These are phyloP conservation scores for Cordyceps javanica DNA, from an alignment of 2,329 filamentous ascomycete genomes.

Conservation along the genomic window DNA sequence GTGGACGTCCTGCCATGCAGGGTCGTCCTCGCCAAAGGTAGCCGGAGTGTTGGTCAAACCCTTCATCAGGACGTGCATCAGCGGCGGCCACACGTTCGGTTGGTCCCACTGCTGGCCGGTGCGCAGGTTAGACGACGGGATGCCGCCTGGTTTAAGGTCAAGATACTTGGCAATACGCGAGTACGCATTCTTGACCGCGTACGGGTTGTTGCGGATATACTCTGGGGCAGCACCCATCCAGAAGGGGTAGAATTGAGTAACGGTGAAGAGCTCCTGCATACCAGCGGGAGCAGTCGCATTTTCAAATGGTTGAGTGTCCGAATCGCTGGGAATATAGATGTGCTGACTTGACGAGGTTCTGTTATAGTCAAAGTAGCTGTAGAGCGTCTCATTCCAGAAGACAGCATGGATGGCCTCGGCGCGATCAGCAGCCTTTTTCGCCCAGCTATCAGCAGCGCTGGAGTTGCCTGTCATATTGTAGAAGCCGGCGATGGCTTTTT, in stretches of 20 bases:
- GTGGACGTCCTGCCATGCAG: slow-evolving; percentile 48
- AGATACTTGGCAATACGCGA: slow-evolving; percentile 48
- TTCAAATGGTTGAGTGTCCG: slow-evolving; percentile 28
- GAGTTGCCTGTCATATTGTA: slow-evolving; percentile 44
- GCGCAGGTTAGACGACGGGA: slow-evolving; percentile 55
- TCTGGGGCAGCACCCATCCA: slow-evolving; percentile 59
- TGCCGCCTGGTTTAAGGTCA: slow-evolving; percentile 45
- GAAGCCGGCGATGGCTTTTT: slow-evolving; percentile 52
- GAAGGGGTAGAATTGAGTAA: slow-evolving; percentile 61
- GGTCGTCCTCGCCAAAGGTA: slow-evolving; percentile 47
- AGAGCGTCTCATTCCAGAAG: slow-evolving; percentile 58
- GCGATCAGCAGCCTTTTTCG: slow-evolving; percentile 42
- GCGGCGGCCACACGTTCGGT: slow-evolving; percentile 63
- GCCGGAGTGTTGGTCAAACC: slow-evolving; percentile 55
- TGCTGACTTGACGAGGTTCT: slow-evolving; percentile 51
- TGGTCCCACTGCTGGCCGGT: slow-evolving; percentile 65
- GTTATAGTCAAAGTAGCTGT: slow-evolving; percentile 65
- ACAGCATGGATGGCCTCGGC: slow-evolving; percentile 57
- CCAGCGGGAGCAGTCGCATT: slow-evolving; percentile 42
- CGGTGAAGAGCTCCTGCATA: slow-evolving; percentile 50
- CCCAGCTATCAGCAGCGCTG: slow-evolving; percentile 44
- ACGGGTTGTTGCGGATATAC: slow-evolving; percentile 51
- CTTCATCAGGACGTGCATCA: slow-evolving; percentile 58
- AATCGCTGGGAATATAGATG: slow-evolving; percentile 45
- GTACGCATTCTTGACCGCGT: slow-evolving; percentile 49